phyloP scores from a whole-genome alignment of 225 moss, liverwort and hornwort genomes.

The Climacium dendroides region DNA sequence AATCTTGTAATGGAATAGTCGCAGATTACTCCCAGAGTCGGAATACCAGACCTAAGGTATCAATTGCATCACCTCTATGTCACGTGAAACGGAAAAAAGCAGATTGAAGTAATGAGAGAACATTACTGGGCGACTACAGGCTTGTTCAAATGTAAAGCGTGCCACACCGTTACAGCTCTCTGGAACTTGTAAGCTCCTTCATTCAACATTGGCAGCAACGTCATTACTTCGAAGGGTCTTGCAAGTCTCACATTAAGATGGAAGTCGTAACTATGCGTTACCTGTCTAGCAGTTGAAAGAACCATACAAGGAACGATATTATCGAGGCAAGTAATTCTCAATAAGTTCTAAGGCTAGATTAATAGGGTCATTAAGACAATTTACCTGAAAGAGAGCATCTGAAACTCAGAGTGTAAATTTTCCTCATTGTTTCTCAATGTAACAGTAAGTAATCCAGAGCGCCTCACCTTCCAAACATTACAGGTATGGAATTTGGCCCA shows the following conservation, averaged over 20 bases:
- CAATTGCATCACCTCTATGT: background rate
- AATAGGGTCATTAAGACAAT: background rate
- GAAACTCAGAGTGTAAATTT: background rate
- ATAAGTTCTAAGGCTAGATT: background rate
- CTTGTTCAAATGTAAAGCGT: constrained; percentile 73
- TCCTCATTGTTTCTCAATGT: background rate
- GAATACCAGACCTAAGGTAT: background rate
- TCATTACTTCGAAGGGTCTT: background rate
- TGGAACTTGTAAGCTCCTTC: constrained; percentile 67
- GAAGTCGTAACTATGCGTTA: background rate
- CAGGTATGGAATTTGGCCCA: constrained; percentile 42
- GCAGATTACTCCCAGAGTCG: background rate
- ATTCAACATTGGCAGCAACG: background rate
- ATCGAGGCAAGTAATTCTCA: background rate
- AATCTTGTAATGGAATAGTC: background rate
- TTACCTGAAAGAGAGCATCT: background rate
- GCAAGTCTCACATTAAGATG: background rate
- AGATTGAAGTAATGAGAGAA: background rate
- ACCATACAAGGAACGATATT: background rate
- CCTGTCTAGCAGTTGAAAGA: background rate
- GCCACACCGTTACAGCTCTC: constrained; percentile 63
- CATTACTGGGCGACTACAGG: constrained; percentile 70
- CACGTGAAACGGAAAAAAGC: background rate
- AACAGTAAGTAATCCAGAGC: background rate
- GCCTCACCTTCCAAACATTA: constrained; percentile 92